A percentile compares a stretch with the other conserved stretches of the same genome.
Evolutionary conservation across 2,329 filamentous ascomycete genomes (phyloP).

Genomic region (Diplocarpon mali): DNA sequence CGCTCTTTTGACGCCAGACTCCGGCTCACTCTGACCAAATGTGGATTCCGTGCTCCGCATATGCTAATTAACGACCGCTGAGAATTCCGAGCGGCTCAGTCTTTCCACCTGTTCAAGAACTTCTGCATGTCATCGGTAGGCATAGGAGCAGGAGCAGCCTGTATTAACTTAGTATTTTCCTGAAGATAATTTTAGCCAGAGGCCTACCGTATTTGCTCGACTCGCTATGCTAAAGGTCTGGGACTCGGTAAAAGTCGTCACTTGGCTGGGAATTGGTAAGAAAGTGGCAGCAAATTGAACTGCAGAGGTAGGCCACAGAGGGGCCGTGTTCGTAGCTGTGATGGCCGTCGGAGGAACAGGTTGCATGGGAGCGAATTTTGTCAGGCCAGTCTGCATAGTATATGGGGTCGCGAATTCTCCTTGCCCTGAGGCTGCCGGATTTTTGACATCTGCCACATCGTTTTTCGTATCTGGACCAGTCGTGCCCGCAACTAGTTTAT

Average conservation of each 20-base stretch:
- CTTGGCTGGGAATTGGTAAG: conserved; percentile 23
- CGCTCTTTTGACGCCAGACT: no score
- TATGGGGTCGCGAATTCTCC: conserved; percentile 21
- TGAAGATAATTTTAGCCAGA: not conserved
- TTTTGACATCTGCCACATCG: conserved; percentile 11
- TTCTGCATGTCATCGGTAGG: conserved; percentile 28
- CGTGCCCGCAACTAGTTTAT: conserved; percentile 29
- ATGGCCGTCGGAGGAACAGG: conserved; percentile 29
- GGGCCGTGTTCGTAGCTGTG: conserved; percentile 28
- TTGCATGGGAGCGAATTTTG: conserved; percentile 32
- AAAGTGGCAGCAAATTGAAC: conserved; percentile 27
- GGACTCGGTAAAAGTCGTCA: conserved; percentile 29
- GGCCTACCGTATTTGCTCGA: conserved; percentile 28
- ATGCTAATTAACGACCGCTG: no score
- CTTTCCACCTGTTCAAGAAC: conserved; percentile 30
- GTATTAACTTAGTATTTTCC: conserved; percentile 9
- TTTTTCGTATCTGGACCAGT: conserved; percentile 26
- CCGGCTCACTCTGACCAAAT: no score
- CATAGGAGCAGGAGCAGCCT: conserved; percentile 24
- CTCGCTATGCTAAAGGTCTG: conserved; percentile 27
- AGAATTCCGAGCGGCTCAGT: conserved; percentile 15
- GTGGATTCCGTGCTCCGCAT: no score
- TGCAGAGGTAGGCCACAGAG: conserved; percentile 28
- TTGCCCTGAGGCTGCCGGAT: conserved; percentile 2
- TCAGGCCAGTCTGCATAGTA: conserved; percentile 28